phyloP scores from a whole-genome alignment of 495 filamentous ascomycete species.

The Penicillium salamii region DNA sequence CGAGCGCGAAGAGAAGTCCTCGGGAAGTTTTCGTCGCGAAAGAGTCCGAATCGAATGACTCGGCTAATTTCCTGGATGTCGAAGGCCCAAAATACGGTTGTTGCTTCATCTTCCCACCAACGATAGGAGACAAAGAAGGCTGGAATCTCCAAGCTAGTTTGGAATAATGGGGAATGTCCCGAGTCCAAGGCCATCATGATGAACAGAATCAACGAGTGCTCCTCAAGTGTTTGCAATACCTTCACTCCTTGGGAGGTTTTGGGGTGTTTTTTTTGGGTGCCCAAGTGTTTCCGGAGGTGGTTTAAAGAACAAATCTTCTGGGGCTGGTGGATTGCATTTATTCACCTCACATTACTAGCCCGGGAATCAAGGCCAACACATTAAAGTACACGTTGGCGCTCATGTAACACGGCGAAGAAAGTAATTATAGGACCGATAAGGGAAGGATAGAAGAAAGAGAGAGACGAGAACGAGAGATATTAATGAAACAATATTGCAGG shows the following conservation, averaged over 20 bases:
- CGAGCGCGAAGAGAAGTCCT: conserved; percentile 34
- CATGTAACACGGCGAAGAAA: conserved; percentile 14
- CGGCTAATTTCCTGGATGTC: conserved; percentile 37
- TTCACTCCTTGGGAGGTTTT: no score
- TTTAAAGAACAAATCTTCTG: conserved; percentile 10
- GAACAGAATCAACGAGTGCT: not conserved
- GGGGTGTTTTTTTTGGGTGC: no score
- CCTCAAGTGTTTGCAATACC: no score
- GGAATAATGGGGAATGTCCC: conserved; percentile 30
- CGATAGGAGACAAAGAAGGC: conserved; percentile 29
- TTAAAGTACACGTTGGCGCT: conserved; percentile 7
- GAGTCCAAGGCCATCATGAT: conserved; percentile 5
- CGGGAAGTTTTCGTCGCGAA: conserved; percentile 32
- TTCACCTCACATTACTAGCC: conserved; percentile 3
- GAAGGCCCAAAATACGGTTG: conserved; percentile 41
- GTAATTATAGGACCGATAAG: conserved; percentile 1
- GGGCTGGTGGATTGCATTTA: conserved; percentile 21
- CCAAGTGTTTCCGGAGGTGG: conserved; percentile 9
- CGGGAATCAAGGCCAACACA: conserved; percentile 8
- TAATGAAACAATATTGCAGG: conserved; percentile 1
- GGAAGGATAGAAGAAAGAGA: not conserved
- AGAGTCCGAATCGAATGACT: conserved; percentile 40
- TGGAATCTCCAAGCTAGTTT: conserved; percentile 28
- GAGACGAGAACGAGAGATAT: not conserved
- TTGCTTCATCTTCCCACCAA: conserved; percentile 47